phyloP scores from a whole-genome alignment of 352 stramenopile species.

The Globisporangium spiculum region DNA sequence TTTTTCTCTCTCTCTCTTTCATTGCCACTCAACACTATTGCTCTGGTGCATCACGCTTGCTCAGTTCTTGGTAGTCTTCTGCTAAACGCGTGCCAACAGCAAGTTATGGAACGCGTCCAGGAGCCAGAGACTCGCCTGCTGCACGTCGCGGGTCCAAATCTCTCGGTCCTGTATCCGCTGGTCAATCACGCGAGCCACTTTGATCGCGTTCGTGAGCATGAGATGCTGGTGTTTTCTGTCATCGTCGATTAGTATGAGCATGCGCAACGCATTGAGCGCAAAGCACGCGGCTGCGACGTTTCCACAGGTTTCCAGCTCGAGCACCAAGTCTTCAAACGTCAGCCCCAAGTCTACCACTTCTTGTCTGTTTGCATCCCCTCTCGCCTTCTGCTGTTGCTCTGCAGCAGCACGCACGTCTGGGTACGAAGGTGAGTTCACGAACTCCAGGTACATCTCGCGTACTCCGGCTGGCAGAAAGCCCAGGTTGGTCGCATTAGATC shows the following conservation, averaged over 20 bases:
- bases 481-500: slow-evolving; percentile 22
- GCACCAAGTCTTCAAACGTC: slow-evolving; percentile 41
- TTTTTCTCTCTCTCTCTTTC: neutral
- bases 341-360: slow-evolving; percentile 32
- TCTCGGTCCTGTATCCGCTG: slow-evolving; percentile 33
- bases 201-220: slow-evolving; percentile 35
- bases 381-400: neutral
- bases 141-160: slow-evolving; percentile 35
- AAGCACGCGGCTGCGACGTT: slow-evolving; percentile 28
- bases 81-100: slow-evolving; percentile 18
- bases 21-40: no score
- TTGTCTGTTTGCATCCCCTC: slow-evolving; percentile 10
- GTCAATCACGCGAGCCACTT: slow-evolving; percentile 35
- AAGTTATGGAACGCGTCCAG: slow-evolving; percentile 38
- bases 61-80: neutral
- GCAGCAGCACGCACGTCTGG: neutral
- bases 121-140: slow-evolving; percentile 32
- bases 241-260: slow-evolving; percentile 26
- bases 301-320: slow-evolving; percentile 37
- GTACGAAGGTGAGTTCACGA: slow-evolving; percentile 10
- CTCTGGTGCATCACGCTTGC: neutral
- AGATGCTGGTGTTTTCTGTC: slow-evolving; percentile 15
- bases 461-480: slow-evolving; percentile 42
- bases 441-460: slow-evolving; percentile 31
- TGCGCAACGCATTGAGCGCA: slow-evolving; percentile 37